Conservation (phyloP, 495 filamentous ascomycete species). For the Pseudoneurospora amorphoporcata region DNA sequence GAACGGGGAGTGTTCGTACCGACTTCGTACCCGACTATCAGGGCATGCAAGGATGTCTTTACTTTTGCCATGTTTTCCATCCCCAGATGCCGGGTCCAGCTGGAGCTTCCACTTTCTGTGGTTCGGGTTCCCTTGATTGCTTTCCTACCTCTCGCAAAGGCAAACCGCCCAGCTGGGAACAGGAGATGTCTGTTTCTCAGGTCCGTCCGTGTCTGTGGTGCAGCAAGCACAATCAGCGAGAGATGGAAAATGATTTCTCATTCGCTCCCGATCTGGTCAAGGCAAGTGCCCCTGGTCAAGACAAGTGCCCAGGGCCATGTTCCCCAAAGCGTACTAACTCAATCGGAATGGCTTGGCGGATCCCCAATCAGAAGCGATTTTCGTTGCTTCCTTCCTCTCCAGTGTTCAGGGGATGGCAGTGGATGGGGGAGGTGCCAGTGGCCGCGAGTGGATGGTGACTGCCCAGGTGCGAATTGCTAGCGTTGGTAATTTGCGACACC, state of each 20-base stretch:
- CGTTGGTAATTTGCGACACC: conserved; percentile 29
- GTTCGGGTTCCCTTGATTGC: background rate
- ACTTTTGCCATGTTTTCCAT: background rate
- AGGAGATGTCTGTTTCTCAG: background rate
- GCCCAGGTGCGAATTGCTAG: background rate
- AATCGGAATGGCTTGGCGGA: background rate
- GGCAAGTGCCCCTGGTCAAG: background rate
- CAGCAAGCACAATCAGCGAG: background rate
- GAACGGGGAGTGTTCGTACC: background rate
- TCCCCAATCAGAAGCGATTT: background rate
- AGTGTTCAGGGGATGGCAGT: conserved; percentile 18
- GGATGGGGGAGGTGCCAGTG: background rate
- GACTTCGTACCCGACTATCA: background rate
- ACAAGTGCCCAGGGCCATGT: background rate
- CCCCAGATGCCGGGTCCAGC: background rate
- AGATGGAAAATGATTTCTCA: background rate
- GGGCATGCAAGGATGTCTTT: background rate
- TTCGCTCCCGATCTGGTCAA: background rate
- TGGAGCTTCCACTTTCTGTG: background rate
- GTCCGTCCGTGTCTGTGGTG: background rate
- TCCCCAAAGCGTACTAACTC: background rate
- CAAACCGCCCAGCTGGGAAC: background rate
- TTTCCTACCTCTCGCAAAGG: background rate
- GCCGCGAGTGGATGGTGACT: background rate
- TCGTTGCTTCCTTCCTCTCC: background rate